A percentile compares a stretch with the other conserved stretches of the same genome.
Conservation (phyloP, 2,329 filamentous ascomycete genomes). For the Fusarium nematophilum region DNA sequence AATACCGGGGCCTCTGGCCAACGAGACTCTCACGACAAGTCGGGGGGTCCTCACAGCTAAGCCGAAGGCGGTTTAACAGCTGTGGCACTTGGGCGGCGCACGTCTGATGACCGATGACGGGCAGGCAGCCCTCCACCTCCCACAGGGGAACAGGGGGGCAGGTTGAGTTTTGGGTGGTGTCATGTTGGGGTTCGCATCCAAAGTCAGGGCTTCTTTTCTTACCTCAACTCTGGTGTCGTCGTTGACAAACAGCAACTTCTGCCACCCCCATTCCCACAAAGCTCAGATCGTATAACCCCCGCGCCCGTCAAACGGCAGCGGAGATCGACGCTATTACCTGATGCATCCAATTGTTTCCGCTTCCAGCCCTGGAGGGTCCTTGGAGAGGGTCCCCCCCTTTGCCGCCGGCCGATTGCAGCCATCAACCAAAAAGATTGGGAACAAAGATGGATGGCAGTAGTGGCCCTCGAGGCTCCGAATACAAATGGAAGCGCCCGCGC, state of each 20-base stretch:
- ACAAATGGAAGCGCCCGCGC: conserved; percentile 35
- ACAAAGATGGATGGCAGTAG: conserved; percentile 18
- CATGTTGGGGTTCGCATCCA: neutral
- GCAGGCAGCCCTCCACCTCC: conserved; percentile 11
- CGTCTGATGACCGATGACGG: conserved; percentile 38
- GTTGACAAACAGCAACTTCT: conserved; percentile 30
- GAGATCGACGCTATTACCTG: conserved; percentile 40
- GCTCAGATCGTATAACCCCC: conserved; percentile 24
- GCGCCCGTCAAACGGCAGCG: conserved; percentile 20
- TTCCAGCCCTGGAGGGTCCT: conserved; percentile 15
- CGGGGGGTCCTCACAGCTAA: conserved; percentile 8
- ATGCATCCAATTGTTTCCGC: conserved; percentile 30
- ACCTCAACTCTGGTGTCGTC: neutral
- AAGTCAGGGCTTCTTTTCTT: neutral
- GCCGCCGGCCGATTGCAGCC: conserved; percentile 44
- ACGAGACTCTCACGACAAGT: conserved; percentile 20
- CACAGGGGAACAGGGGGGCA: neutral
- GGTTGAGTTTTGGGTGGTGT: neutral
- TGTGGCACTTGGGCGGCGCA: neutral
- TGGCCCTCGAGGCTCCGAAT: conserved; percentile 22
- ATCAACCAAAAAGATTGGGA: conserved; percentile 16
- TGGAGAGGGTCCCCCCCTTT: conserved; percentile 10
- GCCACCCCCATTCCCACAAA: conserved; percentile 2
- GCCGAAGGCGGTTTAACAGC: conserved; percentile 23
- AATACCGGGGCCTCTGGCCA: conserved; percentile 12